Base-by-base conservation (phyloP, 371 early-diverging fungal species). In the Sporodiniella umbellata region DNA sequence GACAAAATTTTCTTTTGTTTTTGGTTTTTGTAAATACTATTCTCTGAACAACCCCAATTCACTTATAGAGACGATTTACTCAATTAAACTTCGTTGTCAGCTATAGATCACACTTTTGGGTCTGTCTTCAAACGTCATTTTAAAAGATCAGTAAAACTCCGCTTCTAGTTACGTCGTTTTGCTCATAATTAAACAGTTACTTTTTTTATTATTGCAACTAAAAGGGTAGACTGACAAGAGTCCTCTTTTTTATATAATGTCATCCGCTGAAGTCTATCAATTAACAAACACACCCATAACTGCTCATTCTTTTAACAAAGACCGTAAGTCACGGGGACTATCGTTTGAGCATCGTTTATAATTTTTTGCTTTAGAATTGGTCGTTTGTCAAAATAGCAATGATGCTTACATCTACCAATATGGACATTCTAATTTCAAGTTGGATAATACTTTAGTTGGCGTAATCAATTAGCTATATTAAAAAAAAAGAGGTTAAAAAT, bases 221-320 rank as follows among this genome's bases (percentile, higher is more conserved):
- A 10, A 26, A 47, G 68, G 64, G 73, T 73, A 35, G 73, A 73
- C 73, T 73, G 73, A 54, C 65, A 50, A 72, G 73, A 66, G 73
- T 73, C 73, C 73, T 73, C 70, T 66, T 54, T 51, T 46, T 4
- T 14, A 35, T 5, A 35, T 22, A 18, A 80, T 79, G 82, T 63
- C 84, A 30, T 60, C 73, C 15, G 80, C 84, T 19, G 79, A 79
- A 39, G 62, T 78, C 43, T 79, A 80, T 62, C 81, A 86, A 55
- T 62, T 90, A 47, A 63, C 76, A 42, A 81, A 75, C 54, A 72
- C 78, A 17, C 92, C 93, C 58, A 90, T 98, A 63, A 92, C 95
- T 18, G 87, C 92, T 59, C 94, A 96, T 66, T 73, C 94, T 15
- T 98, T 94, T 70, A 95, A 92, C 82, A 79, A 84, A 58, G 92